Conservation (phyloP, 805 yeast species). For the Blastobotrys mokoenaii region DNA sequence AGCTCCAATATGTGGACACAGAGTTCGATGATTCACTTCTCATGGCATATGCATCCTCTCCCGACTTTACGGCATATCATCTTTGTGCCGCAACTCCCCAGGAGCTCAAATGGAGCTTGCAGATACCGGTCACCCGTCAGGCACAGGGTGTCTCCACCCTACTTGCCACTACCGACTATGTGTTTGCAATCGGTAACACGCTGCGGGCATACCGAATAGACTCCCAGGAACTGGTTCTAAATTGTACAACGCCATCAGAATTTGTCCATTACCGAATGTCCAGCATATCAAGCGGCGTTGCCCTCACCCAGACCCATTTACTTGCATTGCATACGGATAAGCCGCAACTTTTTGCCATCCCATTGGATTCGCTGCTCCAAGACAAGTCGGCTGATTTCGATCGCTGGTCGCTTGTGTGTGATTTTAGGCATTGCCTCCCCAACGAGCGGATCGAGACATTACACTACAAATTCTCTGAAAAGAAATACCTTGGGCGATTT, state of each 20-base stretch:
- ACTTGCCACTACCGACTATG: background rate
- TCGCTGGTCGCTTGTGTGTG: background rate
- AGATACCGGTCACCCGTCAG: background rate
- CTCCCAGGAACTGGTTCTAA: background rate
- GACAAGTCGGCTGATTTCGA: background rate
- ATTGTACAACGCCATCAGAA: background rate
- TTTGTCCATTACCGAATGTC: background rate
- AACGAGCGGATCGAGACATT: too few species aligned
- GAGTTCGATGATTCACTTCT: background rate
- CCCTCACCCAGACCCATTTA: slow-evolving; percentile 2
- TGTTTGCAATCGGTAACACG: background rate
- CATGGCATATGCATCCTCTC: background rate
- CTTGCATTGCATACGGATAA: background rate
- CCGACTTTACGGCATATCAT: background rate
- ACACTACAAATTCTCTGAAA: background rate
- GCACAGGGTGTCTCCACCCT: background rate
- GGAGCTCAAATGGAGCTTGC: background rate
- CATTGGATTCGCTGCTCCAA: background rate
- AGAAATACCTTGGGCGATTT: background rate
- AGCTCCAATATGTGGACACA: background rate
- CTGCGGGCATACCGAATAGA: background rate
- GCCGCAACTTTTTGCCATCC: background rate
- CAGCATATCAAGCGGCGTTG: background rate
- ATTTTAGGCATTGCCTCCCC: background rate
- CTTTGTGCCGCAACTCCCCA: background rate